Evolutionary conservation across 2,329 filamentous ascomycete genomes (phyloP).

Genomic region (Fusarium udum): DNA sequence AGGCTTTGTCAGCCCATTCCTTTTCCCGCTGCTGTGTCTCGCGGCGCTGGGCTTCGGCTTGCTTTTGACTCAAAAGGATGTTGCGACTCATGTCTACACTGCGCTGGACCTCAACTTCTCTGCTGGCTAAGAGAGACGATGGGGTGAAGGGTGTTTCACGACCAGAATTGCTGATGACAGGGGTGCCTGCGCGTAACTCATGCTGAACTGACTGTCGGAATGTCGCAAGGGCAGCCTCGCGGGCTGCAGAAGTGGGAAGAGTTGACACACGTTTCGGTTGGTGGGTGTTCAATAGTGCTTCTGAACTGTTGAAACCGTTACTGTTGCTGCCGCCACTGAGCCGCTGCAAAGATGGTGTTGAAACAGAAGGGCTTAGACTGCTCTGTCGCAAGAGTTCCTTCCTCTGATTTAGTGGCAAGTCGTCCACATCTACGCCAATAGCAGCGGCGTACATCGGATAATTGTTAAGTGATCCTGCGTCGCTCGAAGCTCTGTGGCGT

Average conservation of each 20-base stretch:
- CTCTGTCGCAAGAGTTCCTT: conserved; percentile 67
- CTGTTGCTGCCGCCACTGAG: conserved; percentile 41
- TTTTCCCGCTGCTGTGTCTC: conserved; percentile 67
- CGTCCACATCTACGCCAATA: conserved; percentile 63
- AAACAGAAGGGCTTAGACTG: conserved; percentile 50
- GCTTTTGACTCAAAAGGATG: conserved; percentile 68
- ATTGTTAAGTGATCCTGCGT: conserved; percentile 54
- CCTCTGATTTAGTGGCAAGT: conserved; percentile 77
- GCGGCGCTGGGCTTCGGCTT: conserved; percentile 68
- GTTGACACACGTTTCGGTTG: conserved; percentile 61
- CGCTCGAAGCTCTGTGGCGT: conserved; percentile 48
- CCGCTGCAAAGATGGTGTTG: conserved; percentile 38
- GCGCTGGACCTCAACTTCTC: conserved; percentile 55
- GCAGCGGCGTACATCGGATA: conserved; percentile 46
- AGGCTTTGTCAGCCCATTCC: conserved; percentile 67
- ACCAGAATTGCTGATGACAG: conserved; percentile 46
- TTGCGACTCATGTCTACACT: conserved; percentile 65
- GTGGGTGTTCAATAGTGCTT: conserved; percentile 61
- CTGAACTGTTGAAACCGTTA: conserved; percentile 43
- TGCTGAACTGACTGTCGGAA: conserved; percentile 74
- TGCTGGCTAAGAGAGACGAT: conserved; percentile 47
- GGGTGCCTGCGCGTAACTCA: conserved; percentile 61
- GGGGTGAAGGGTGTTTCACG: conserved; percentile 53
- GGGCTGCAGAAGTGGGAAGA: conserved; percentile 54
- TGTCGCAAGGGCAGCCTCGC: conserved; percentile 69